Evolutionary conservation across 169 alveolate species (phyloP).

Genomic region (Besnoitia besnoiti): DNA sequence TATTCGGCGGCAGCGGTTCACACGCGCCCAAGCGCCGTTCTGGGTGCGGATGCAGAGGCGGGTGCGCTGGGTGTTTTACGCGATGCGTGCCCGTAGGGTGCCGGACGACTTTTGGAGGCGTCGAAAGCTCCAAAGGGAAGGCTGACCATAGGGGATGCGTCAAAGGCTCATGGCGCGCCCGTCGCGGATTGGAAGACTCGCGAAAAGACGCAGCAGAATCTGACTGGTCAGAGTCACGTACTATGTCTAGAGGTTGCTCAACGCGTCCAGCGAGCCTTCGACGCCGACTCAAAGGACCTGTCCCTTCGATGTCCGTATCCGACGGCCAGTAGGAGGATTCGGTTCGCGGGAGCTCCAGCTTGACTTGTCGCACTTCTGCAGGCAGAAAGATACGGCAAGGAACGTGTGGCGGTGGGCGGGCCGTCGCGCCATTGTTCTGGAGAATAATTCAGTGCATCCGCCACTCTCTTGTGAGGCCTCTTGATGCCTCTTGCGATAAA

Average conservation of each 20-base stretch:
- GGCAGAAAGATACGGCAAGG: too few relatives aligned
- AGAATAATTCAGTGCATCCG: too few relatives aligned
- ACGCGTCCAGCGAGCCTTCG: background rate
- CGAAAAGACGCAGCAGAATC: background rate
- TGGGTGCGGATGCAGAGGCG: constrained; percentile 29
- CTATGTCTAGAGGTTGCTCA: background rate
- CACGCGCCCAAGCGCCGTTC: constrained; percentile 22
- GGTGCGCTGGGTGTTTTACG: background rate
- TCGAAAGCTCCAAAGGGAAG: background rate
- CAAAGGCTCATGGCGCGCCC: background rate
- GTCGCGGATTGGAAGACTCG: background rate
- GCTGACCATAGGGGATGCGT: constrained; percentile 38
- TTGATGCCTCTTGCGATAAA: too few relatives aligned
- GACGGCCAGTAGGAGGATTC: constrained; percentile 38
- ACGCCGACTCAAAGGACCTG: background rate
- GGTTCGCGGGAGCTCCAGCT: constrained; percentile 27
- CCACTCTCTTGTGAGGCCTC: too few relatives aligned
- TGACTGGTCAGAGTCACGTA: background rate
- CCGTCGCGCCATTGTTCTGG: too few relatives aligned
- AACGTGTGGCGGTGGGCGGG: too few relatives aligned
- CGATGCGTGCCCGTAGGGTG: constrained; percentile 11
- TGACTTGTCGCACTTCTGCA: background rate
- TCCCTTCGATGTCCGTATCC: constrained; percentile 1
- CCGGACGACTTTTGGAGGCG: constrained; percentile 16
- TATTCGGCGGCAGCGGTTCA: constrained; percentile 34